Conservation (phyloP, 2,329 filamentous ascomycete species). For the Pyrenophora graminea region DNA sequence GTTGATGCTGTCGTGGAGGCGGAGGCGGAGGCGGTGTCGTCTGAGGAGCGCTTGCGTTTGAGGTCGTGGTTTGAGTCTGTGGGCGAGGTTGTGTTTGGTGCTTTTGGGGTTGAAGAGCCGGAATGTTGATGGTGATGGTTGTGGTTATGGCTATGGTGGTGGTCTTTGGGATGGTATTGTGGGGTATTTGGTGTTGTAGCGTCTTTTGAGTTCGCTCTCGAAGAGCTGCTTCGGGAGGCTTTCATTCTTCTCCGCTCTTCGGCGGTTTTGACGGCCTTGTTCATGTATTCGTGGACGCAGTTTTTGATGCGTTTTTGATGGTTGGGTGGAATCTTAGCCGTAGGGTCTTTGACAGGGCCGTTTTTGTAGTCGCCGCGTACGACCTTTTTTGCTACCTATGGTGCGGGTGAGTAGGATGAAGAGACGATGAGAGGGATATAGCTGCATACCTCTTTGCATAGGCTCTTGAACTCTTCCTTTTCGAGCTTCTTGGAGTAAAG, state of each 20-base stretch:
- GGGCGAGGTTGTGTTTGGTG: constrained; percentile 24
- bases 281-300: constrained; percentile 82
- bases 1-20: no score
- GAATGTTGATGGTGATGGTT: not conserved
- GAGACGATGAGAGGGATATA: not conserved
- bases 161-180: constrained; percentile 5
- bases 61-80: constrained; percentile 34
- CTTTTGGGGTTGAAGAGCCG: constrained; percentile 26
- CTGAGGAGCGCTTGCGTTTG: constrained; percentile 41
- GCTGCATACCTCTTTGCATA: constrained; percentile 62
- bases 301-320: constrained; percentile 82
- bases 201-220: constrained; percentile 17
- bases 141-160: no score
- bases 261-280: constrained; percentile 75
- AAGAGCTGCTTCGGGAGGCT: constrained; percentile 37
- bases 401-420: constrained; percentile 14
- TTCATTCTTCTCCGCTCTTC: constrained; percentile 68
- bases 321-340: constrained; percentile 70
- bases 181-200: constrained; percentile 31
- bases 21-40: no score
- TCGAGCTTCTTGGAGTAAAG: constrained; percentile 87
- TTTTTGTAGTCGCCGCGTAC: constrained; percentile 92
- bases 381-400: constrained; percentile 76
- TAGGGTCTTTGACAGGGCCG: constrained; percentile 81
- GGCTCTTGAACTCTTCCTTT: constrained; percentile 72